Evolutionary conservation across 805 yeast species (phyloP).

Genomic region (Pichia manshurica): DNA sequence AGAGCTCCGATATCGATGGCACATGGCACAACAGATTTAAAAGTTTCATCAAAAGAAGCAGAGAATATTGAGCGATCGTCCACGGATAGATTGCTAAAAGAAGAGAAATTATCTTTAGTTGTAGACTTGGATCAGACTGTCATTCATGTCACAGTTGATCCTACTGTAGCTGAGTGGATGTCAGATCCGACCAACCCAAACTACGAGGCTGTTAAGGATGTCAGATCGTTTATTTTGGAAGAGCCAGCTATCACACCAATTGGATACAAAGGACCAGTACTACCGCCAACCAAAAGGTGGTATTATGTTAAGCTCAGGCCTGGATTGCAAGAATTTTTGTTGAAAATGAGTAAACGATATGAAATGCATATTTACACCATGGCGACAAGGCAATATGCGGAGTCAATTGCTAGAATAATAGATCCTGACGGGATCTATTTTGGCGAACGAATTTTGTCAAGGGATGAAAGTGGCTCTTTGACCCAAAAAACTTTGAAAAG

Average conservation of each 20-base stretch:
- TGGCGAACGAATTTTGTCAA: constrained; percentile 83
- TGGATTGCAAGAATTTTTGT: constrained; percentile 70
- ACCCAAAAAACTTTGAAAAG: constrained; percentile 85
- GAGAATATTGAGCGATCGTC: constrained; percentile 68
- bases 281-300: constrained; percentile 63
- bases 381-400: constrained; percentile 95
- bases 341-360: constrained; percentile 54
- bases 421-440: constrained; percentile 85
- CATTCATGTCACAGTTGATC: constrained; percentile 96
- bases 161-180: constrained; percentile 96
- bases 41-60: constrained; percentile 83
- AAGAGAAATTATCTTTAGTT: constrained; percentile 73
- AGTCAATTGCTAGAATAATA: constrained; percentile 79
- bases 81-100: constrained; percentile 52
- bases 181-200: constrained; percentile 80
- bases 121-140: constrained; percentile 97
- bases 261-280: constrained; percentile 54
- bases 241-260: constrained; percentile 64
- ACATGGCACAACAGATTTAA: constrained; percentile 79
- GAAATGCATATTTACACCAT: constrained; percentile 95
- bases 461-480: constrained; percentile 92
- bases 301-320: constrained; percentile 92
- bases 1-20: constrained; percentile 85
- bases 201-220: constrained; percentile 78
- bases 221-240: constrained; percentile 65